Conservation (phyloP, 1,139 yeast genomes). For the Blastobotrys illinoisensis region DNA sequence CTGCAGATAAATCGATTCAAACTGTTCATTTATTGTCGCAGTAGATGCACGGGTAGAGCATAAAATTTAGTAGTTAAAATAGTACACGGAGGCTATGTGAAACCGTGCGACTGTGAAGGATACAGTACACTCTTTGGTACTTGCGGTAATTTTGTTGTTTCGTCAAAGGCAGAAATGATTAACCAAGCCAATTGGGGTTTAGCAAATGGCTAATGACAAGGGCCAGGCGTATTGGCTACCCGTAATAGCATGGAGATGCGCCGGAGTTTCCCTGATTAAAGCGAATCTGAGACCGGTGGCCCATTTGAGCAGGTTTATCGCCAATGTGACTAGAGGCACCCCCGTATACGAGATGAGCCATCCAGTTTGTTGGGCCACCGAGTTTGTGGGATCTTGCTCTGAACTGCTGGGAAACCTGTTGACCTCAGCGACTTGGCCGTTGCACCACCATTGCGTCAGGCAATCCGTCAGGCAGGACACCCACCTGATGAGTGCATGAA, state of each 20-base stretch:
- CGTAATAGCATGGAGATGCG: neutral
- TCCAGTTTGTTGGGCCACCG: neutral
- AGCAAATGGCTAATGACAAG: neutral
- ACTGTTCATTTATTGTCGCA: neutral
- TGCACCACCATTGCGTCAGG: neutral
- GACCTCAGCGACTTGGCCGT: neutral
- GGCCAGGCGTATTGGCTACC: neutral
- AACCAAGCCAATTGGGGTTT: neutral
- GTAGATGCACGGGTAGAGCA: neutral
- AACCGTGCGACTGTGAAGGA: no score
- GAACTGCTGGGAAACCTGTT: neutral
- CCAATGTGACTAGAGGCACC: neutral
- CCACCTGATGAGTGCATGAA: neutral
- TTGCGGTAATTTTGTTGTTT: neutral
- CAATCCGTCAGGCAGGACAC: neutral
- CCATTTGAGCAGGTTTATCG: neutral
- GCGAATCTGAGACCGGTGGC: neutral
- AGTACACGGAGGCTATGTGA: neutral
- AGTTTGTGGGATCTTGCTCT: neutral
- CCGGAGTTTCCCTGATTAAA: neutral
- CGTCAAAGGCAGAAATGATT: neutral
- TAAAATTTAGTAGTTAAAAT: no score
- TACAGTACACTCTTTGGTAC: neutral
- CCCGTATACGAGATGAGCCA: neutral
- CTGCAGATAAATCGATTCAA: neutral